Evolutionary conservation across 371 early-diverging fungal genomes (phyloP).

Genomic region (Nematocida sp.): DNA sequence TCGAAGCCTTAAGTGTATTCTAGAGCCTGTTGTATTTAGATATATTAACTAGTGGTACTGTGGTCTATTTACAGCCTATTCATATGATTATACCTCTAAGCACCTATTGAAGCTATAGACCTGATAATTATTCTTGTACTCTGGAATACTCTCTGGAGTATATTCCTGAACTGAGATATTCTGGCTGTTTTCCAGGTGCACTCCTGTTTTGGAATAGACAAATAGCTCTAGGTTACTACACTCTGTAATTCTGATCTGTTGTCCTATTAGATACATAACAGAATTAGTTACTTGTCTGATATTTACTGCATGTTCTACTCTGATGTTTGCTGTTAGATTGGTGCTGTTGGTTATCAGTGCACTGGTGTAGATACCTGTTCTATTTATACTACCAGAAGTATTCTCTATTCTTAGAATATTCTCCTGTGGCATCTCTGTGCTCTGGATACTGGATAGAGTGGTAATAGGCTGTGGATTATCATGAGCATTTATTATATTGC

Average conservation of each 20-base stretch:
- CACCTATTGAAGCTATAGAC: constrained; percentile 23
- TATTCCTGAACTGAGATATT: constrained; percentile 3
- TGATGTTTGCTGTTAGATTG: neutral
- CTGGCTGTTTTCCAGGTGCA: constrained; percentile 19
- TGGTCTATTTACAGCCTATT: no score
- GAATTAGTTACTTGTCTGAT: neutral
- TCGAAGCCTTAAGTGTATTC: no score
- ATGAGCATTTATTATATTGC: neutral
- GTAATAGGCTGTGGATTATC: neutral
- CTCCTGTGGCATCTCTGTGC: neutral
- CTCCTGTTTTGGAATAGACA: constrained; percentile 44
- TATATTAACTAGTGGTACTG: no score
- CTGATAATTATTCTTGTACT: neutral
- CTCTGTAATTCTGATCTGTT: constrained; percentile 2
- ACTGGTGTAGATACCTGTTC: neutral
- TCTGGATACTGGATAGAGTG: neutral
- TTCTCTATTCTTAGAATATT: neutral
- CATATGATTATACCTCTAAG: no score
- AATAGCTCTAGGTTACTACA: constrained; percentile 14
- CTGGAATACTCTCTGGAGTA: neutral
- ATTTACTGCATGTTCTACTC: neutral
- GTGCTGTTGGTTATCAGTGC: neutral
- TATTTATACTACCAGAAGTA: neutral
- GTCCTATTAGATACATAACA: constrained; percentile 5
- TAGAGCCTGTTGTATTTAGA: no score